A percentile compares a stretch with the other conserved stretches of the same genome.
Conservation (phyloP, 2,329 filamentous ascomycete species). For the Trichoderma sp. region DNA sequence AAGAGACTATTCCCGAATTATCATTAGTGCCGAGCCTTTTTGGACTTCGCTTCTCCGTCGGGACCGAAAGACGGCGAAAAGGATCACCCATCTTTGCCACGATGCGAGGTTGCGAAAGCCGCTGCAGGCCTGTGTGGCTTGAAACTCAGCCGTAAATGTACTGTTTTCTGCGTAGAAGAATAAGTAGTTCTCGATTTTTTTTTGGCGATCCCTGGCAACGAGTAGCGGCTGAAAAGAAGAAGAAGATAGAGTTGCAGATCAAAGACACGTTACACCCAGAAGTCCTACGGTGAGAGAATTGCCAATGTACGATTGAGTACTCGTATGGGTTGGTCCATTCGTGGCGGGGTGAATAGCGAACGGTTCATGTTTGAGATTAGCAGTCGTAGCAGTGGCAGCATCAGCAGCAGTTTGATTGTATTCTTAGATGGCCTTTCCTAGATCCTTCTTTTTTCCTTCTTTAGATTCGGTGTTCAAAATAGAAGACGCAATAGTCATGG, state of each 20-base stretch:
- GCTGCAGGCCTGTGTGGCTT: background rate
- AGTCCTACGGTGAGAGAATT: background rate
- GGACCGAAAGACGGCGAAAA: background rate
- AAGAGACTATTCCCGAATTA: background rate
- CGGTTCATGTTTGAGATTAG: background rate
- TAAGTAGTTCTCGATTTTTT: background rate
- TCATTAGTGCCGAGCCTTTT: background rate
- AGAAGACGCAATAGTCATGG: background rate
- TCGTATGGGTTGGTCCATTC: background rate
- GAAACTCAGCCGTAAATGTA: background rate
- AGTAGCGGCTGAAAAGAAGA: background rate
- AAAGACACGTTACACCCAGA: constrained; percentile 9
- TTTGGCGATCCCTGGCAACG: background rate
- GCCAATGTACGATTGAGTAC: background rate
- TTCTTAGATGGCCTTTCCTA: background rate
- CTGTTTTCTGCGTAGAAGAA: background rate
- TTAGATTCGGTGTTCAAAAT: background rate
- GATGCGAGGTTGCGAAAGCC: background rate
- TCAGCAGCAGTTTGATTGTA: background rate
- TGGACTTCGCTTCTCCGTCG: constrained; percentile 1
- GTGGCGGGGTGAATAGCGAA: background rate
- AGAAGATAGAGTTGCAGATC: background rate
- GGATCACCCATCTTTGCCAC: background rate
- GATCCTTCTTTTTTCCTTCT: background rate
- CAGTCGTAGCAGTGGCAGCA: background rate